Conservation (phyloP, 1,139 yeast genomes). For the Meyerozyma carpophila region DNA sequence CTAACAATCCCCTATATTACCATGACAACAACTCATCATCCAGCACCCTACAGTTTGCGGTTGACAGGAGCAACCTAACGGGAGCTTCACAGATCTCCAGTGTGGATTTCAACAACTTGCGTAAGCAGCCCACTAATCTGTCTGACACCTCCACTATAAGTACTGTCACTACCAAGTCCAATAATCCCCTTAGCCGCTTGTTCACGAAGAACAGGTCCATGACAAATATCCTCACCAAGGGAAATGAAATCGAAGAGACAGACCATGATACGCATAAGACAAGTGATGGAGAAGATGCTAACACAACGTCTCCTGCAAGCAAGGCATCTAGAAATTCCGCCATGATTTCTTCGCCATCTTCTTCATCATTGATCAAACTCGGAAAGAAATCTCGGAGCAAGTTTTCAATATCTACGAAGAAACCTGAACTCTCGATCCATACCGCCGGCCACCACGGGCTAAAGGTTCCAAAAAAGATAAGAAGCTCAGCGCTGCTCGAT, state of each 20-base stretch:
- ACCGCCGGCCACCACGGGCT: conserved; percentile 24
- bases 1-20: conserved; percentile 9
- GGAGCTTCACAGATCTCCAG: conserved; percentile 27
- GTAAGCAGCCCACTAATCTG: conserved; percentile 29
- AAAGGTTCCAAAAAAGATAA: conserved; percentile 24
- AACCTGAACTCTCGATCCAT: conserved; percentile 26
- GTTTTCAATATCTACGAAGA: conserved; percentile 5
- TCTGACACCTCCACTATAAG: conserved; percentile 23
- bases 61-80: conserved; percentile 3
- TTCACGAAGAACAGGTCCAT: conserved; percentile 31
- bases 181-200: conserved; percentile 25
- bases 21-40: conserved; percentile 19
- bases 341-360: background rate
- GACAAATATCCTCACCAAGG: conserved; percentile 10
- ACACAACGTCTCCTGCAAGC: conserved; percentile 2
- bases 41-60: conserved; percentile 12
- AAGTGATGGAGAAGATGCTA: conserved; percentile 9
- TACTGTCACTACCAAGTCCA: conserved; percentile 17
- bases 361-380: conserved; percentile 7
- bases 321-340: conserved; percentile 4
- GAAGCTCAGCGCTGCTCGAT: conserved; percentile 18
- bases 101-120: conserved; percentile 37
- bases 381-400: conserved; percentile 6
- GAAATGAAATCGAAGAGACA: background rate
- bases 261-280: conserved; percentile 3